Conservation (phyloP, 129 eudicot genomes). For the Scalesia atractyloides region DNA sequence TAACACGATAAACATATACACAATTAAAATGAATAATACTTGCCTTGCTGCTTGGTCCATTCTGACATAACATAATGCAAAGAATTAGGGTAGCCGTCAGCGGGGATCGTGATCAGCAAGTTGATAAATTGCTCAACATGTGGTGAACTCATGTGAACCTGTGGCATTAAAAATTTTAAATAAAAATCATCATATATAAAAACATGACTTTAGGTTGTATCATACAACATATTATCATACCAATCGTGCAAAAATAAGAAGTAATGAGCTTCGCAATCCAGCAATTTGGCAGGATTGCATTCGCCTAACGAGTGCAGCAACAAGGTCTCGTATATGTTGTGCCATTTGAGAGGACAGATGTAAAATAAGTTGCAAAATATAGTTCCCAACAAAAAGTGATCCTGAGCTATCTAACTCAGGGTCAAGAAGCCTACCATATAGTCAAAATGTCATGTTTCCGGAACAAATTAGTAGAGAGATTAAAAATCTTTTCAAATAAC, state of each 20-base stretch:
- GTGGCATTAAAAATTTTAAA: constrained; percentile 23
- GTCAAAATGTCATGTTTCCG: background rate
- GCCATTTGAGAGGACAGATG: constrained; percentile 95
- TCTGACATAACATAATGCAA: constrained; percentile 83
- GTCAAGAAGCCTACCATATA: constrained; percentile 74
- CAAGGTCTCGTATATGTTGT: constrained; percentile 79
- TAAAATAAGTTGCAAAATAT: constrained; percentile 84
- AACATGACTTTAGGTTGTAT: constrained; percentile 14
- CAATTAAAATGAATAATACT: constrained; percentile 26
- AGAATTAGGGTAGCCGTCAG: constrained; percentile 65
- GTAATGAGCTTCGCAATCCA: constrained; percentile 80
- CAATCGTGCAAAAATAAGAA: constrained; percentile 83
- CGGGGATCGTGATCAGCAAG: constrained; percentile 71
- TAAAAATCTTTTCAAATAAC: background rate
- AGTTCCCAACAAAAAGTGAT: constrained; percentile 93
- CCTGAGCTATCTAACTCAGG: constrained; percentile 96
- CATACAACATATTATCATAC: constrained; percentile 36
- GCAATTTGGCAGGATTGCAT: constrained; percentile 83
- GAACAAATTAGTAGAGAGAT: constrained; percentile 19
- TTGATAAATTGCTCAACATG: constrained; percentile 81
- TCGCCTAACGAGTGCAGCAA: constrained; percentile 86
- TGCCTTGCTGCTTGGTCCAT: constrained; percentile 95
- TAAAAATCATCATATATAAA: background rate
- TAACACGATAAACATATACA: background rate
- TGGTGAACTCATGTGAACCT: constrained; percentile 95